Evolutionary conservation across 805 yeast genomes (phyloP).

Genomic region (Hyphopichia homilentoma): DNA sequence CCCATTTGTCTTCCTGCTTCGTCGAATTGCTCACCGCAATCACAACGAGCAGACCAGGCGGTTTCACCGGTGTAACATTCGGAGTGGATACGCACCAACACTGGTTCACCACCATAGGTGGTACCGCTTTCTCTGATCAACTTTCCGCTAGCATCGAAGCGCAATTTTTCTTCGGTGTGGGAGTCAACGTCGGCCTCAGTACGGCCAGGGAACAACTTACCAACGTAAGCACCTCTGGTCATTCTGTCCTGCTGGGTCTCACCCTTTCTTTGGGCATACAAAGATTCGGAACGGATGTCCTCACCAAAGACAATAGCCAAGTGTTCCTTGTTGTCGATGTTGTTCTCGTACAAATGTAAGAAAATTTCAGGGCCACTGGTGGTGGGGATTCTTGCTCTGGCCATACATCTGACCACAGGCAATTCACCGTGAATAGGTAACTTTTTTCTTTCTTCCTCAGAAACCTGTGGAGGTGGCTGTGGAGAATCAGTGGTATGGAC

Average conservation of each 20-base stretch:
- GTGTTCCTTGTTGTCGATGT: conserved; percentile 89
- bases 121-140: conserved; percentile 24
- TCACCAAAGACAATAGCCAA: conserved; percentile 96
- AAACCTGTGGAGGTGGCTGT: conserved; percentile 11
- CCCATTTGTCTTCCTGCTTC: conserved; percentile 97
- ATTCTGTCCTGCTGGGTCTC: conserved; percentile 91
- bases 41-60: conserved; percentile 98
- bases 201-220: conserved; percentile 86
- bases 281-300: conserved; percentile 71
- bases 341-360: conserved; percentile 81
- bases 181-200: conserved; percentile 58
- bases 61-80: conserved; percentile 99
- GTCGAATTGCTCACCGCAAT: conserved; percentile 98
- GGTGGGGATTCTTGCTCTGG: conserved; percentile 95
- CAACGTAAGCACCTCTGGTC: conserved; percentile 98
- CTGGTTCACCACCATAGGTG: conserved; percentile 37
- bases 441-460: conserved; percentile 24
- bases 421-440: conserved; percentile 49
- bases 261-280: conserved; percentile 56
- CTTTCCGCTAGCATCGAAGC: conserved; percentile 31
- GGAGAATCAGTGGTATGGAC: conserved; percentile 8
- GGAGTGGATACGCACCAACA: conserved; percentile 85
- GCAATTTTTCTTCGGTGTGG: conserved; percentile 16
- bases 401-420: conserved; percentile 82
- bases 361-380: conserved; percentile 93